A percentile compares a stretch with the other conserved stretches of the same genome.
These are phyloP conservation scores for Phytopythium montanum DNA, from an alignment of 352 stramenopile genomes.

Conservation along the genomic window DNA sequence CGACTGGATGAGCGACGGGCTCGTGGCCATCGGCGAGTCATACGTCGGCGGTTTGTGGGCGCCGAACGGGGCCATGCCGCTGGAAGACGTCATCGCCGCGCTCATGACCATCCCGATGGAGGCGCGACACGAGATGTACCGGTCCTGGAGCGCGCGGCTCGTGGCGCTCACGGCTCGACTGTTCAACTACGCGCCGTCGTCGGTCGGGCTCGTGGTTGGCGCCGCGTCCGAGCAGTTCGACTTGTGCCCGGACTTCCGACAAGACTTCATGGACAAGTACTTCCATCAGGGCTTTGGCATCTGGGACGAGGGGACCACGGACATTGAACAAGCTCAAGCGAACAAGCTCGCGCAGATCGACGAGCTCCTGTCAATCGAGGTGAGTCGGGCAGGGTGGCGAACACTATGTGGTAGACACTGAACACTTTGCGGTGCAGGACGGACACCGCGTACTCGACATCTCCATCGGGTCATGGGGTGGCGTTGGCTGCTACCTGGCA, in stretches of 20 bases:
- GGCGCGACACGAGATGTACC: conserved; percentile 82
- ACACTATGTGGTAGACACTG: not conserved
- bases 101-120: conserved; percentile 82
- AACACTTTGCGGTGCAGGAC: conserved; percentile 20
- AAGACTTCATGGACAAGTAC: conserved; percentile 74
- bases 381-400: conserved; percentile 12
- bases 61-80: conserved; percentile 38
- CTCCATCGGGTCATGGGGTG: conserved; percentile 77
- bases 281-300: conserved; percentile 75
- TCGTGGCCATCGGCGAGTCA: conserved; percentile 79
- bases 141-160: conserved; percentile 75
- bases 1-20: conserved; percentile 84
- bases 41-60: conserved; percentile 78
- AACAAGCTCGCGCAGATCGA: conserved; percentile 70
- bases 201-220: conserved; percentile 61
- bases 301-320: conserved; percentile 43
- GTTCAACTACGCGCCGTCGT: conserved; percentile 77
- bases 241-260: conserved; percentile 60
- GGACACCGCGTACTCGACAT: conserved; percentile 76
- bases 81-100: conserved; percentile 71
- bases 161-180: conserved; percentile 66
- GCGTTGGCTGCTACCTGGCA: conserved; percentile 71
- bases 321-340: conserved; percentile 57
- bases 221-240: conserved; percentile 75
- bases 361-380: conserved; percentile 53